Percentiles rank a stretch among this genome's conserved stretches.
These are phyloP conservation scores for Paecilomyces niveus DNA, from an alignment of 2,329 filamentous ascomycete species.

Conservation along the genomic window DNA sequence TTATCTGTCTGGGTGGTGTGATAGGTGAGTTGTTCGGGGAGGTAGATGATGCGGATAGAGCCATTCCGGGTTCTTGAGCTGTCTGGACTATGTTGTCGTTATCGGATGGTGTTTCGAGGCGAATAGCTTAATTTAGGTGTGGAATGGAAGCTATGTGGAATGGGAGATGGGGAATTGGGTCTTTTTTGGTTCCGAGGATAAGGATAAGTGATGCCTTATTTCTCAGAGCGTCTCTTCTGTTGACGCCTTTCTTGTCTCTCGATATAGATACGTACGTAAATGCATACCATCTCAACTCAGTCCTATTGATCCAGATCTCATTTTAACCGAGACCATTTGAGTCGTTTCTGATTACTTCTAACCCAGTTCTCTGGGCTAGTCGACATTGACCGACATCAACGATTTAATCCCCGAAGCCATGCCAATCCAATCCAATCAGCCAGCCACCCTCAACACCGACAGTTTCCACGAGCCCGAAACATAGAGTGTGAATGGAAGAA, in stretches of 20 bases:
- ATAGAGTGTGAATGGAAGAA: background rate
- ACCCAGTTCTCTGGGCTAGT: too few relatives aligned
- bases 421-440: too few relatives aligned
- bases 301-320: too few relatives aligned
- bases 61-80: background rate
- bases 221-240: too few relatives aligned
- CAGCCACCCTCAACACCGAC: background rate
- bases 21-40: background rate
- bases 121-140: background rate
- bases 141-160: background rate
- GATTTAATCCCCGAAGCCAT: background rate
- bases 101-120: background rate
- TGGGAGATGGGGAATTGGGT: background rate
- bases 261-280: too few relatives aligned
- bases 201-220: too few relatives aligned
- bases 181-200: background rate
- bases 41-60: background rate
- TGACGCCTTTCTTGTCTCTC: too few relatives aligned
- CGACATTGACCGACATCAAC: too few relatives aligned
- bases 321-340: too few relatives aligned
- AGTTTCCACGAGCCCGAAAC: background rate
- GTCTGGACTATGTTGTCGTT: background rate
- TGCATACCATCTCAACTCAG: too few relatives aligned
- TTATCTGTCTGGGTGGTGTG: background rate
- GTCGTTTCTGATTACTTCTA: too few relatives aligned